These are phyloP conservation scores for Arthrocladium fulminans DNA, from an alignment of 2,329 filamentous ascomycete genomes.

Conservation along the genomic window DNA sequence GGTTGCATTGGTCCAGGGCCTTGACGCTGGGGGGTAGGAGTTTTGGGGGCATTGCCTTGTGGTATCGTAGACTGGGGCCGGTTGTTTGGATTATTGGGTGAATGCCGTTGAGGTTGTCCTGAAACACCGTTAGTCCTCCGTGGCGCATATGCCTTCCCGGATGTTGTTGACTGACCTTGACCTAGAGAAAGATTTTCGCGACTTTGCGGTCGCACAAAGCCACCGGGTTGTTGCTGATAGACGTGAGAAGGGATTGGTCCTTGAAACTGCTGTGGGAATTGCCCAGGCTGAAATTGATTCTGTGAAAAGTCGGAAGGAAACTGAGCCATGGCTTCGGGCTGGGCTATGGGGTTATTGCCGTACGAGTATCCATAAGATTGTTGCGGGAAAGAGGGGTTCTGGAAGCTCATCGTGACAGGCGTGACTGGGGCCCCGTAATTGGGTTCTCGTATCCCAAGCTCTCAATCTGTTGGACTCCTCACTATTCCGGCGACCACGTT, in stretches of 20 bases:
- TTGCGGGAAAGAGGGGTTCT: conserved; percentile 20
- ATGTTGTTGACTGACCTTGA: background rate
- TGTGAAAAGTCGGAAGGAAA: conserved; percentile 17
- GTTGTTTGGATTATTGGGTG: background rate
- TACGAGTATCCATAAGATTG: conserved; percentile 6
- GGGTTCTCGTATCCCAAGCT: conserved; percentile 5
- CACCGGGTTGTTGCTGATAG: conserved; percentile 14
- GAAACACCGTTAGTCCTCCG: background rate
- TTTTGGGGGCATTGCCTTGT: conserved; percentile 8
- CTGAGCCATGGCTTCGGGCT: conserved; percentile 7
- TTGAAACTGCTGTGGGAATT: conserved; percentile 15
- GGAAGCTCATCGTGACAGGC: conserved; percentile 16
- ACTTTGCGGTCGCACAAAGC: background rate
- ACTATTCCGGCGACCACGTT: conserved; percentile 1
- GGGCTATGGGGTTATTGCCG: conserved; percentile 10
- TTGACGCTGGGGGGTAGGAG: background rate
- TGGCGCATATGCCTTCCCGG: background rate
- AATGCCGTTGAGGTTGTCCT: conserved; percentile 1
- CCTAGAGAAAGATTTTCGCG: background rate
- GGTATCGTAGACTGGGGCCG: conserved; percentile 1
- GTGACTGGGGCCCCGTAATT: conserved; percentile 4
- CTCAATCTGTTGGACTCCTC: background rate
- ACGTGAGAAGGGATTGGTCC: conserved; percentile 15
- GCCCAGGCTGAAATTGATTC: conserved; percentile 17
- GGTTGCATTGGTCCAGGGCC: background rate